Conservation (phyloP, 768 basidiomycete species). For the Mycena haematopus region DNA sequence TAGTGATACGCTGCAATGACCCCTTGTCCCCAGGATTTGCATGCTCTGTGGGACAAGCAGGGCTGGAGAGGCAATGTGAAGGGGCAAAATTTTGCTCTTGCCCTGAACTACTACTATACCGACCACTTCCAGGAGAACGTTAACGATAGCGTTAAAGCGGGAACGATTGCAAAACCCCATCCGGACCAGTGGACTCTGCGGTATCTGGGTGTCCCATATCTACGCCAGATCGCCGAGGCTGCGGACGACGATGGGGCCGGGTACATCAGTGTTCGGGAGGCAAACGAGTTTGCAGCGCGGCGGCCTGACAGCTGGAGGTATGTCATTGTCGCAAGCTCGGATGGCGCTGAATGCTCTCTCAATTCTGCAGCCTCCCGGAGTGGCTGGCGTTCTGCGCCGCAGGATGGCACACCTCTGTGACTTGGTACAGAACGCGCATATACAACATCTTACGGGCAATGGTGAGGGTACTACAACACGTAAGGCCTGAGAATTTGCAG, state of each 20-base stretch:
- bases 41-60: conserved; percentile 48
- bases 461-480: conserved; percentile 11
- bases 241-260: conserved; percentile 39
- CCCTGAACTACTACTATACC: conserved; percentile 30
- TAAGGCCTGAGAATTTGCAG: conserved; percentile 25
- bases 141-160: conserved; percentile 2
- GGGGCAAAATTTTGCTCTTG: conserved; percentile 43
- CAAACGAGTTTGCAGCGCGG: conserved; percentile 33
- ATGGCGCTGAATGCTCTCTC: neutral
- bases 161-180: neutral
- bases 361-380: conserved; percentile 30
- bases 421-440: conserved; percentile 32
- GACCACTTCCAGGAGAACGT: conserved; percentile 17
- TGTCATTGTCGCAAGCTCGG: neutral
- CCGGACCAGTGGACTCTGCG: conserved; percentile 35
- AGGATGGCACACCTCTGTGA: conserved; percentile 34
- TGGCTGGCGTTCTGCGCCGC: conserved; percentile 41
- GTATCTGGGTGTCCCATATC: conserved; percentile 36
- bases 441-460: conserved; percentile 29
- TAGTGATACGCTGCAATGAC: neutral
- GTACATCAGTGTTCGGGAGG: conserved; percentile 38
- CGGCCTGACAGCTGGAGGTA: conserved; percentile 35
- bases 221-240: conserved; percentile 37
- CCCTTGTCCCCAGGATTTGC: conserved; percentile 37
- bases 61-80: conserved; percentile 48